Evolutionary conservation across 2,329 filamentous ascomycete species (phyloP).

Genomic region (Shiraia bambusicola): DNA sequence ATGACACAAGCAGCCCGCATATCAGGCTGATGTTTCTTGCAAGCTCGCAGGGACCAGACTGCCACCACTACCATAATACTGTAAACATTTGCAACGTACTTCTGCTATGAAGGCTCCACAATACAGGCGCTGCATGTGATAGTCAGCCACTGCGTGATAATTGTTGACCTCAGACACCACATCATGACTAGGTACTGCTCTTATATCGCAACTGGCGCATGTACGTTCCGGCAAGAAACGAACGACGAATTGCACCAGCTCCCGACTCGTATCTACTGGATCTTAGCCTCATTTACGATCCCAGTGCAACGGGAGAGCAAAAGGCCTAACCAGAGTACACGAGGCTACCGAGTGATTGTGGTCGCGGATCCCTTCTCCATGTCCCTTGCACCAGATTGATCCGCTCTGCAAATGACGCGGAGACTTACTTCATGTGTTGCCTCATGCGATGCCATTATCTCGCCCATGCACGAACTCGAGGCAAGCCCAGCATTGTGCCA

Average conservation of each 20-base stretch:
- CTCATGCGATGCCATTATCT: conserved; percentile 40
- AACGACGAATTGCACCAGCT: conserved; percentile 20
- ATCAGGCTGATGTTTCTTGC: conserved; percentile 38
- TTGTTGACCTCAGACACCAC: conserved; percentile 21
- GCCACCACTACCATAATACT: conserved; percentile 28
- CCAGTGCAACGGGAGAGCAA: conserved; percentile 39
- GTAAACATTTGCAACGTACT: conserved; percentile 20
- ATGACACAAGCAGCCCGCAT: conserved; percentile 28
- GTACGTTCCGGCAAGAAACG: conserved; percentile 34
- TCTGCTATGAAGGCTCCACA: conserved; percentile 23
- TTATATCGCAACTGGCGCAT: conserved; percentile 18
- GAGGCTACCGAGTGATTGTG: conserved; percentile 27
- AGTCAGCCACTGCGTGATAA: conserved; percentile 23
- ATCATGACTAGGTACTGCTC: conserved; percentile 26
- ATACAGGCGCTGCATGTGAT: conserved; percentile 27
- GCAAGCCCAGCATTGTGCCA: conserved; percentile 31
- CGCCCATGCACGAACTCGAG: conserved; percentile 40
- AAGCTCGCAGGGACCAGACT: conserved; percentile 21
- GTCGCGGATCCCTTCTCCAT: conserved; percentile 38
- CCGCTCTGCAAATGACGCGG: conserved; percentile 44
- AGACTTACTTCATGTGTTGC: conserved; percentile 28
- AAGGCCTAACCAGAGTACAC: conserved; percentile 37
- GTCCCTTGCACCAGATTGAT: conserved; percentile 40
- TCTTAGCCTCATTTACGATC: conserved; percentile 38
- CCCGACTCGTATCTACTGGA: conserved; percentile 28